Percentiles rank a stretch among this genome's conserved stretches.
These are phyloP conservation scores for Calocybe indica DNA, from an alignment of 768 basidiomycete genomes.

Conservation along the genomic window DNA sequence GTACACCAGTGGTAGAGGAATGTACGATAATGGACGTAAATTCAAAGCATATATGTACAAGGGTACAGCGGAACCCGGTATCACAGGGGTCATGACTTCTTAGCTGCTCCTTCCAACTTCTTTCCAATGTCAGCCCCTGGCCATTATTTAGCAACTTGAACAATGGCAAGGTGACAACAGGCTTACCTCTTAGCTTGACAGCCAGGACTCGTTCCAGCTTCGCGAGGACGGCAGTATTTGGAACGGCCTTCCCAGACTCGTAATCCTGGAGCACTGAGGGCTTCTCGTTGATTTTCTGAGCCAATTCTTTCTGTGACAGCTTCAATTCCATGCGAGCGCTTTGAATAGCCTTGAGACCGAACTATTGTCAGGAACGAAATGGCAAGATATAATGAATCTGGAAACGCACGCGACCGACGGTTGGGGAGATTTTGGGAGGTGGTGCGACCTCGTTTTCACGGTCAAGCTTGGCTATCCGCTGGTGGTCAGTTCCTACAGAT, in stretches of 20 bases:
- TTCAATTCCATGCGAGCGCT: slow-evolving; percentile 71
- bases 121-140: slow-evolving; percentile 79
- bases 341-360: slow-evolving; percentile 62
- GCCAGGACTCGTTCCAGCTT: slow-evolving; percentile 85
- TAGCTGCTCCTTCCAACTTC: slow-evolving; percentile 66
- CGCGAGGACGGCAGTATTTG: slow-evolving; percentile 77
- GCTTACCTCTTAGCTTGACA: slow-evolving; percentile 84
- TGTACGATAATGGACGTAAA: no score
- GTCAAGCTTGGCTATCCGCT: slow-evolving; percentile 89
- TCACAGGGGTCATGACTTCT: slow-evolving; percentile 47
- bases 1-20: no score
- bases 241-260: slow-evolving; percentile 82
- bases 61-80: no score
- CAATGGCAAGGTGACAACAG: neutral
- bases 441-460: slow-evolving; percentile 95
- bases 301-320: slow-evolving; percentile 88
- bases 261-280: slow-evolving; percentile 85
- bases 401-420: slow-evolving; percentile 62
- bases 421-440: slow-evolving; percentile 69
- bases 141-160: neutral
- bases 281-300: slow-evolving; percentile 91
- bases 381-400: neutral
- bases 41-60: no score
- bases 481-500: slow-evolving; percentile 79
- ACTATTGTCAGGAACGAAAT: slow-evolving; percentile 4